Evolutionary conservation across 768 basidiomycete species (phyloP).

Genomic region (Rhodotorula paludigena): DNA sequence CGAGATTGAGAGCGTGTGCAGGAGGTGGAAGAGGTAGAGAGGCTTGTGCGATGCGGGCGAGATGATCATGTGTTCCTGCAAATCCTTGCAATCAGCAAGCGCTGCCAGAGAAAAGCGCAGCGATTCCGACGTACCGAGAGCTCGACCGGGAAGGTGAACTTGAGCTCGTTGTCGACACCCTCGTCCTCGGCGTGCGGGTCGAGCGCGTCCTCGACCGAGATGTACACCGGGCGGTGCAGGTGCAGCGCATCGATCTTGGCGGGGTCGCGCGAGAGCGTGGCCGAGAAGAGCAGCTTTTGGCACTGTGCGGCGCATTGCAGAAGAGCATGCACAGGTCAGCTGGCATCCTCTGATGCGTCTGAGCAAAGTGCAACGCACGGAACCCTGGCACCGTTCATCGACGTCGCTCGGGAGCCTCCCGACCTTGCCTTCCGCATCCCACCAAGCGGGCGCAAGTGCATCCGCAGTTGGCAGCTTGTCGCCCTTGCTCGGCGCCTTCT

Average conservation of each 20-base stretch:
- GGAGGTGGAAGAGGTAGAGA: conserved; percentile 77
- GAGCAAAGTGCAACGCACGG: conserved; percentile 9
- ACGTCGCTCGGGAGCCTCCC: conserved; percentile 54
- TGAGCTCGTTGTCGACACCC: conserved; percentile 46
- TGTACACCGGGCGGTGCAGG: conserved; percentile 75
- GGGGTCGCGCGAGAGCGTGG: conserved; percentile 89
- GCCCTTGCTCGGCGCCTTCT: background rate
- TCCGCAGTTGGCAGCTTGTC: conserved; percentile 47
- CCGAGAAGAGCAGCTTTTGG: conserved; percentile 93
- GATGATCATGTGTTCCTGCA: conserved; percentile 79
- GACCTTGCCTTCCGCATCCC: conserved; percentile 42
- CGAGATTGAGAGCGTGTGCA: conserved; percentile 58
- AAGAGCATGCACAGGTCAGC: background rate
- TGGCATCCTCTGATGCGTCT: background rate
- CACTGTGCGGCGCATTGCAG: conserved; percentile 51
- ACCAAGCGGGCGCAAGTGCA: conserved; percentile 58
- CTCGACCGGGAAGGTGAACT: conserved; percentile 65
- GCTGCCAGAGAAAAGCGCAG: background rate
- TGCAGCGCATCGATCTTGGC: conserved; percentile 81
- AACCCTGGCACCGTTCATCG: conserved; percentile 51
- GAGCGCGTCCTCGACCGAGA: conserved; percentile 63
- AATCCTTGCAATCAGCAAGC: background rate
- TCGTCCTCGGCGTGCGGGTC: conserved; percentile 57
- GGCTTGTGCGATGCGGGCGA: conserved; percentile 77
- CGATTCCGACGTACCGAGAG: conserved; percentile 62